These are phyloP conservation scores for Wickerhamomyces mucosus DNA, from an alignment of 805 yeast species.

Conservation along the genomic window DNA sequence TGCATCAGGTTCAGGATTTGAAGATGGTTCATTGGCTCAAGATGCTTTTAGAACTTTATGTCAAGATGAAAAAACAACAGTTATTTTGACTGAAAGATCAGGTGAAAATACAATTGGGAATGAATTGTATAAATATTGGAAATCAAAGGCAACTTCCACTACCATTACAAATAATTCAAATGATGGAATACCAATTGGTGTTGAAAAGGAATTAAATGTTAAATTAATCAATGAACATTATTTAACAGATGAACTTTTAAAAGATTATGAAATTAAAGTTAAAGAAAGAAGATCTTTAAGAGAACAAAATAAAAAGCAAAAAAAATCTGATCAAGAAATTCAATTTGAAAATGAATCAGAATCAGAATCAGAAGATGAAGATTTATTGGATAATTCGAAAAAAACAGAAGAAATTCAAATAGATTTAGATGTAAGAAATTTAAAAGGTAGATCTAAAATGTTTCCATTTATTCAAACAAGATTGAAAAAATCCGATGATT, in stretches of 20 bases:
- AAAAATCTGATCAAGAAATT: conserved; percentile 19
- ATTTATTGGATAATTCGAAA: conserved; percentile 13
- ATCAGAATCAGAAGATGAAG: conserved; percentile 20
- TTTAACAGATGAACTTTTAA: conserved; percentile 40
- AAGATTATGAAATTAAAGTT: conserved; percentile 36
- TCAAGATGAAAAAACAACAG: conserved; percentile 53
- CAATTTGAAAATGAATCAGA: conserved; percentile 18
- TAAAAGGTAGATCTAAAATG: conserved; percentile 37
- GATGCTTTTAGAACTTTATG: conserved; percentile 47
- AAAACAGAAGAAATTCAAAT: conserved; percentile 15
- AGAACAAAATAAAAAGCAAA: conserved; percentile 21
- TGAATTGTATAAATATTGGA: conserved; percentile 47
- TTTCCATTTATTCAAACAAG: conserved; percentile 61
- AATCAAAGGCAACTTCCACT: conserved; percentile 9
- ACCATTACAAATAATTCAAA: conserved; percentile 32
- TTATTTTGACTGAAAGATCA: conserved; percentile 66
- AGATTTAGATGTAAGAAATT: conserved; percentile 24
- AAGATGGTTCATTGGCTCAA: conserved; percentile 52
- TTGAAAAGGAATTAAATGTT: conserved; percentile 33
- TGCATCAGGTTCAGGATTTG: conserved; percentile 59
- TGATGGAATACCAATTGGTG: conserved; percentile 55
- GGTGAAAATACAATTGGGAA: conserved; percentile 37
- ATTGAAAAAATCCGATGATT: conserved; percentile 65
- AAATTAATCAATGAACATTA: conserved; percentile 37
- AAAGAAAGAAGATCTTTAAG: conserved; percentile 34